These are phyloP conservation scores for Penicillium taxi DNA, from an alignment of 495 filamentous ascomycete genomes.

Conservation along the genomic window DNA sequence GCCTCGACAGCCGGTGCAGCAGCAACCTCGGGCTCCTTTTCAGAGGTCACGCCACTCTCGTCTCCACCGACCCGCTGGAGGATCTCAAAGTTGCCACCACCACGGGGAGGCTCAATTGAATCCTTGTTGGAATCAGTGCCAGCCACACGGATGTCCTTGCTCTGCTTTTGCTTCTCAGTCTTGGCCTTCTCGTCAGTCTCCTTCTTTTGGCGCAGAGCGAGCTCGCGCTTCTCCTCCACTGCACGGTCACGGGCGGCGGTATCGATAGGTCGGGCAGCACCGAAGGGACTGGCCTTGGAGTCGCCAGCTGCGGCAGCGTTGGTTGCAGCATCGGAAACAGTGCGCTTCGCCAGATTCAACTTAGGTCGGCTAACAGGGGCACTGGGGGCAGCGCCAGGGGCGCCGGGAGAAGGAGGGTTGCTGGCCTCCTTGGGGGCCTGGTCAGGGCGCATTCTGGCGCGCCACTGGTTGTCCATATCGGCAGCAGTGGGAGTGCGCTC, in stretches of 20 bases:
- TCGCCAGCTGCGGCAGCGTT: constrained; percentile 43
- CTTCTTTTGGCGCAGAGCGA: constrained; percentile 68
- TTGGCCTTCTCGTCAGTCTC: constrained; percentile 64
- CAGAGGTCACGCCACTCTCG: constrained; percentile 30
- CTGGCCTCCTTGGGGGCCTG: constrained; percentile 52
- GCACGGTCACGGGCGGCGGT: constrained; percentile 79
- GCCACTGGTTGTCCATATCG: constrained; percentile 82
- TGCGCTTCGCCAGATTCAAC: constrained; percentile 80
- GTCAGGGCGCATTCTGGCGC: constrained; percentile 74
- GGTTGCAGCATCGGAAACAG: constrained; percentile 63
- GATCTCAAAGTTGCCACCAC: constrained; percentile 46
- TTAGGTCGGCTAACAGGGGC: constrained; percentile 55
- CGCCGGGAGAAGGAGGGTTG: constrained; percentile 49
- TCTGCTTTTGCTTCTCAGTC: constrained; percentile 33
- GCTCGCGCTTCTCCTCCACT: constrained; percentile 77
- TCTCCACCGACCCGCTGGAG: constrained; percentile 45
- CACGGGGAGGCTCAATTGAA: constrained; percentile 31
- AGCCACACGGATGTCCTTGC: constrained; percentile 28
- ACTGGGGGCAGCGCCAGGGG: constrained; percentile 14
- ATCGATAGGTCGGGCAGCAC: constrained; percentile 82
- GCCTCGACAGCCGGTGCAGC: constrained; percentile 26
- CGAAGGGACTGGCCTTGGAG: constrained; percentile 84
- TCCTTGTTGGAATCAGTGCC: constrained; percentile 42
- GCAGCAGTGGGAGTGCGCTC: constrained; percentile 76
- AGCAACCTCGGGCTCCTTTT: constrained; percentile 27